Evolutionary conservation across 2,329 filamentous ascomycete genomes (phyloP).

Genomic region (Aspergillus amoenus): DNA sequence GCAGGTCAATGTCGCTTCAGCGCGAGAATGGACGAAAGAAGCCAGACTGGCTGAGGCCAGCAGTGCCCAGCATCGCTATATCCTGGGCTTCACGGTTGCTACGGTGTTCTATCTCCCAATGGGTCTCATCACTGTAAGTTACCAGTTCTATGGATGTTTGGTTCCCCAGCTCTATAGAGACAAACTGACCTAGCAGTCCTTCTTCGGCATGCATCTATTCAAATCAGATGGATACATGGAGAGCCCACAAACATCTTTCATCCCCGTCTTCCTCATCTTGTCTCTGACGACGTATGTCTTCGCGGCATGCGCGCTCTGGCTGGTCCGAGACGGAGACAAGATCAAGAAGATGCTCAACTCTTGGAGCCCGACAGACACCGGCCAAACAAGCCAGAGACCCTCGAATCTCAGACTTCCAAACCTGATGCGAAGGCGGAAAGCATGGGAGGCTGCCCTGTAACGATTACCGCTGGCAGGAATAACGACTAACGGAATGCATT

Average conservation of each 20-base stretch:
- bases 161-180: too few species aligned
- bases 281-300: not conserved
- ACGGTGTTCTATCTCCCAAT: not conserved
- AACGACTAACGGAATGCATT: not conserved
- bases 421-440: not conserved
- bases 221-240: not conserved
- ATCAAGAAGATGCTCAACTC: not conserved
- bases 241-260: not conserved
- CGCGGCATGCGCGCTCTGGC: not conserved
- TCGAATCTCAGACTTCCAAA: not conserved
- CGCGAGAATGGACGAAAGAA: not conserved
- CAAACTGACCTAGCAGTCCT: not conserved
- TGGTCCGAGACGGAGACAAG: slow-evolving; percentile 52
- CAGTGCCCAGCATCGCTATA: not conserved
- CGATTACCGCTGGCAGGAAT: not conserved
- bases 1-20: not conserved
- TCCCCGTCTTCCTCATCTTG: not conserved
- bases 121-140: not conserved
- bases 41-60: not conserved
- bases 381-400: too few species aligned
- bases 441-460: not conserved
- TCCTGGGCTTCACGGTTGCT: not conserved
- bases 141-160: not conserved
- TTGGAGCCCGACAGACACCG: not conserved
- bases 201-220: slow-evolving; percentile 1